Evolutionary conservation across 371 early-diverging fungal species (phyloP).

Genomic region (Actinomucor elegans): DNA sequence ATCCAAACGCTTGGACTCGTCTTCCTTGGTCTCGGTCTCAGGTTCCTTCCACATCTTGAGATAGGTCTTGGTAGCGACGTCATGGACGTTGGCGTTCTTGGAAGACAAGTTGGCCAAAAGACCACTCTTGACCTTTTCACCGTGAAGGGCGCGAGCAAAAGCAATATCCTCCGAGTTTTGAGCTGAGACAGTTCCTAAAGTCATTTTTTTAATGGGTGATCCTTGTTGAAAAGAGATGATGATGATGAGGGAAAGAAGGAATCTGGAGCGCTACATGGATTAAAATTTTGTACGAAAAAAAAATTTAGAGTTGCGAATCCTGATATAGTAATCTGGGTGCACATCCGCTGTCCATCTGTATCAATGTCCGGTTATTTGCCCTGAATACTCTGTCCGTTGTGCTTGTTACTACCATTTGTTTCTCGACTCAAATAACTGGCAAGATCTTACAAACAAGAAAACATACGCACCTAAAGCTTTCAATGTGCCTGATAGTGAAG

Average conservation of each 20-base stretch:
- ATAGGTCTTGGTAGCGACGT: constrained; percentile 59
- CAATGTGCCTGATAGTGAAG: no score
- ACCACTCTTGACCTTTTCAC: constrained; percentile 46
- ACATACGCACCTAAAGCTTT: no score
- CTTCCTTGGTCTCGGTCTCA: constrained; percentile 46
- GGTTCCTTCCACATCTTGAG: constrained; percentile 63
- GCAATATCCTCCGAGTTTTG: constrained; percentile 50
- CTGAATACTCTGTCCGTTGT: no score
- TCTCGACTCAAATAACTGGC: no score
- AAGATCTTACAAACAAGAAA: no score
- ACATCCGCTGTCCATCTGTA: constrained; percentile 16
- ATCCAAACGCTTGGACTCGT: constrained; percentile 51
- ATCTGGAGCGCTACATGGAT: not conserved
- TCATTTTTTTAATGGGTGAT: constrained; percentile 2
- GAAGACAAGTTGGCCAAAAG: constrained; percentile 50
- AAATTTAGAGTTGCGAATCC: constrained; percentile 3
- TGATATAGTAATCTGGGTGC: constrained; percentile 14
- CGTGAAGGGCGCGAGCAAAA: constrained; percentile 54
- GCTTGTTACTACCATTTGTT: no score
- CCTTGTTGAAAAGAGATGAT: constrained; percentile 10
- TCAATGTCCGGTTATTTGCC: constrained; percentile 10
- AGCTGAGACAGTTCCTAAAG: constrained; percentile 33
- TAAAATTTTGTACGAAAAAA: not conserved
- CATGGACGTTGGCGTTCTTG: constrained; percentile 58
- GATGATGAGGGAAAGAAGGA: not conserved